Evolutionary conservation across 345 rosid genomes (phyloP).

Genomic region (Euphorbia peplus): DNA sequence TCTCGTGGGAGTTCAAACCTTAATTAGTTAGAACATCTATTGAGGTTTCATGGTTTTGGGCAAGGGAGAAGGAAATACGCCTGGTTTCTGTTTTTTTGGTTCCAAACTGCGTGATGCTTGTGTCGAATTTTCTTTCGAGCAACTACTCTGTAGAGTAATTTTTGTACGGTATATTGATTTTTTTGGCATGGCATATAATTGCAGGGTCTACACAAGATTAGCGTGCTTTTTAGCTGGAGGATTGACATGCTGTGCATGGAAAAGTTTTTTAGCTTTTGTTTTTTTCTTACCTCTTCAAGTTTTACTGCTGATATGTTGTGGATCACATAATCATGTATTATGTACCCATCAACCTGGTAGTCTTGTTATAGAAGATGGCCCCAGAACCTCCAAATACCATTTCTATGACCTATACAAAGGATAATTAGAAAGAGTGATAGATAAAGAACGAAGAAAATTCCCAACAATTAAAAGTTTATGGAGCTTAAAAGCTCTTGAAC

Average conservation of each 20-base stretch:
- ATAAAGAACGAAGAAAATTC: too few species aligned
- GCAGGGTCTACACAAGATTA: slow-evolving; percentile 72
- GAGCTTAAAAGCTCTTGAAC: too few species aligned
- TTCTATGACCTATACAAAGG: background rate
- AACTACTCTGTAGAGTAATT: slow-evolving; percentile 33
- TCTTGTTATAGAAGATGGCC: slow-evolving; percentile 27
- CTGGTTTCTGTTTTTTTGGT: slow-evolving; percentile 19
- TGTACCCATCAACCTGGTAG: slow-evolving; percentile 19
- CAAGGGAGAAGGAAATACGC: slow-evolving; percentile 19
- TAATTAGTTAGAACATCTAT: slow-evolving; percentile 15
- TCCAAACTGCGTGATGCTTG: slow-evolving; percentile 22
- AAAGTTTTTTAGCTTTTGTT: slow-evolving; percentile 19
- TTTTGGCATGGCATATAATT: slow-evolving; percentile 74
- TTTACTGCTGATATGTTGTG: slow-evolving; percentile 38
- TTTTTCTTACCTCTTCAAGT: slow-evolving; percentile 52
- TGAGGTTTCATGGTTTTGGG: slow-evolving; percentile 25
- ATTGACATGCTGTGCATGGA: slow-evolving; percentile 73
- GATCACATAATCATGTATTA: slow-evolving; percentile 37
- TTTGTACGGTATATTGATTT: slow-evolving; percentile 49
- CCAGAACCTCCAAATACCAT: slow-evolving; percentile 9
- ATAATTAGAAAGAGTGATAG: too few species aligned
- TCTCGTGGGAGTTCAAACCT: slow-evolving; percentile 19
- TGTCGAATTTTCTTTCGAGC: slow-evolving; percentile 31
- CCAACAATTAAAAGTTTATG: too few species aligned
- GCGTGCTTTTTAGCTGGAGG: slow-evolving; percentile 74